Percentiles rank a stretch among this genome's conserved stretches.
Evolutionary conservation across 441 rosid species (phyloP).

Genomic region (Populus trichocarpa): DNA sequence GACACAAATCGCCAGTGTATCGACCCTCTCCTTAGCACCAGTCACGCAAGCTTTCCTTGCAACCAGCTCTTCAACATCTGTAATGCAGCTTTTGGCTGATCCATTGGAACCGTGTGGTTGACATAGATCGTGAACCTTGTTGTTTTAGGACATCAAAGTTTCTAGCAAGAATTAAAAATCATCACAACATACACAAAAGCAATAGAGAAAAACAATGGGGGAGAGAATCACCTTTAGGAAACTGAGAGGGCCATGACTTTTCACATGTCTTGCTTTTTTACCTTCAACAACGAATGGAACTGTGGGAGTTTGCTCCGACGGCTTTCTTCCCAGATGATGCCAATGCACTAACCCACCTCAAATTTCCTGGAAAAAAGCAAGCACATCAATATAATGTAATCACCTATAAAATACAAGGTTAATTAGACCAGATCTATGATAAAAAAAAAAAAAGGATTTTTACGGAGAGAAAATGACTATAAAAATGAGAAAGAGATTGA

Average conservation of each 20-base stretch:
- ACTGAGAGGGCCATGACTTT: no score
- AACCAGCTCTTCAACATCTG: slow-evolving; percentile 61
- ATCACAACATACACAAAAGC: no score
- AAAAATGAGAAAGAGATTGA: no score
- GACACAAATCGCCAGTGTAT: no score
- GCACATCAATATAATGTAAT: not conserved
- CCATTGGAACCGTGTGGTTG: slow-evolving; percentile 83
- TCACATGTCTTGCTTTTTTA: slow-evolving; percentile 45
- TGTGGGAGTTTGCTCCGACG: slow-evolving; percentile 37
- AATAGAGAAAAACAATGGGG: not conserved
- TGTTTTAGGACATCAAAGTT: no score
- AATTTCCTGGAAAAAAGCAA: slow-evolving; percentile 39
- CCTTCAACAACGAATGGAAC: slow-evolving; percentile 51
- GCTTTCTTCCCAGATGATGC: slow-evolving; percentile 55
- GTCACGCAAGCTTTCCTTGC: slow-evolving; percentile 49
- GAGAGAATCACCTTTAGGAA: slow-evolving; percentile 5
- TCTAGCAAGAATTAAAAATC: no score
- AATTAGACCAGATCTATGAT: not conserved
- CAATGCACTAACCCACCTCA: slow-evolving; percentile 27
- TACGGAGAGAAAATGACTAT: no score
- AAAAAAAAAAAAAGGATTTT: no score
- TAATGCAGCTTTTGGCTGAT: slow-evolving; percentile 65
- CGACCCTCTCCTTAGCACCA: slow-evolving; percentile 3
- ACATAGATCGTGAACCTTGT: slow-evolving; percentile 16
- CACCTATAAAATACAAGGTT: not conserved